phyloP scores from a whole-genome alignment of 176 grass and related monocot genomes.

The Cenchrus fungigraminus region DNA sequence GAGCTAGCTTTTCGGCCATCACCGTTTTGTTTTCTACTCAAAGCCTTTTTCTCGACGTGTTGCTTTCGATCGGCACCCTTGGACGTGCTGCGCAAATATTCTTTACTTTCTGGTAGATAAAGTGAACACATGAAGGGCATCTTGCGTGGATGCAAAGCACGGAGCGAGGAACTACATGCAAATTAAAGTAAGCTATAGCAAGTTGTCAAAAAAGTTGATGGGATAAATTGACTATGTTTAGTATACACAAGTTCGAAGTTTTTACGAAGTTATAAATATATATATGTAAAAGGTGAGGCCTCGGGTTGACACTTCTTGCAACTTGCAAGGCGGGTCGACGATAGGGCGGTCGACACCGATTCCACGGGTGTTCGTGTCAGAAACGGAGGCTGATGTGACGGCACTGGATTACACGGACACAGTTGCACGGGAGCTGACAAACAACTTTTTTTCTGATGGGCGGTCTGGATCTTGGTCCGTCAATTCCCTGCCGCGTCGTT shows the following conservation, averaged over 20 bases:
- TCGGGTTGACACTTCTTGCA: background rate
- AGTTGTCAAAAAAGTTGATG: background rate
- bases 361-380: background rate
- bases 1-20: slow-evolving; percentile 12
- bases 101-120: slow-evolving; percentile 27
- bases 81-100: slow-evolving; percentile 30
- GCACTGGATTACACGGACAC: background rate
- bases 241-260: background rate
- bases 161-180: background rate
- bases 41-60: slow-evolving; percentile 23
- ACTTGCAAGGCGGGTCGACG: background rate
- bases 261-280: background rate
- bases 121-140: background rate
- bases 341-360: background rate
- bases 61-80: slow-evolving; percentile 37
- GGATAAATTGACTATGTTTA: background rate
- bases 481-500: background rate
- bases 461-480: slow-evolving; percentile 10
- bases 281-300: background rate
- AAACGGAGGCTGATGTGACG: background rate
- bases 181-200: background rate
- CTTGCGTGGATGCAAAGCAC: background rate
- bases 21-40: slow-evolving; percentile 36
- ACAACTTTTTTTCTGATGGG: background rate
- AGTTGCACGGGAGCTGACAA: slow-evolving; percentile 5